These are phyloP conservation scores for Conticribra guillardii DNA, from an alignment of 108 stramenopile species.

Conservation along the genomic window DNA sequence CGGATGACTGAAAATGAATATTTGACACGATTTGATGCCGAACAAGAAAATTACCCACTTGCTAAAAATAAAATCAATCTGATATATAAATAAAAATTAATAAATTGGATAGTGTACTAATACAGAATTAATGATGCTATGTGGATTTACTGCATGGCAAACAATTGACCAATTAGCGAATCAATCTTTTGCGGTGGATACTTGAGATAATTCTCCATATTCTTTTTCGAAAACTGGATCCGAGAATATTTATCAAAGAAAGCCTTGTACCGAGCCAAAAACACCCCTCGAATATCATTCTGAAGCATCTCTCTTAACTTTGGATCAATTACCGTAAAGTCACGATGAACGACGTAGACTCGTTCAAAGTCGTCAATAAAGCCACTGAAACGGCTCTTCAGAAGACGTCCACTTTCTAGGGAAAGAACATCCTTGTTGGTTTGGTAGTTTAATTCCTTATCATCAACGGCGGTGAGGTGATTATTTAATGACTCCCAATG, in stretches of 20 bases:
- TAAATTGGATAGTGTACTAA: no score
- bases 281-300: slow-evolving; percentile 63
- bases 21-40: no score
- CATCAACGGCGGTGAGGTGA: slow-evolving; percentile 74
- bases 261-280: slow-evolving; percentile 69
- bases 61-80: no score
- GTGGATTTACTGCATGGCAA: slow-evolving; percentile 31
- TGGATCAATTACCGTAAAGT: slow-evolving; percentile 72
- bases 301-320: slow-evolving; percentile 68
- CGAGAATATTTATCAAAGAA: slow-evolving; percentile 82
- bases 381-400: slow-evolving; percentile 84
- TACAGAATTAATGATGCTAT: no score
- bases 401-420: slow-evolving; percentile 77
- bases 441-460: slow-evolving; percentile 71
- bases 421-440: slow-evolving; percentile 69
- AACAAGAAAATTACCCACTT: no score
- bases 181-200: slow-evolving; percentile 75
- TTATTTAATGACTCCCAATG: slow-evolving; percentile 78
- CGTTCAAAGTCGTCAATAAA: slow-evolving; percentile 86
- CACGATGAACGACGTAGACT: slow-evolving; percentile 68
- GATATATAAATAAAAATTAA: no score
- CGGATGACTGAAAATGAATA: no score
- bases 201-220: slow-evolving; percentile 84
- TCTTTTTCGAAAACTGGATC: slow-evolving; percentile 87
- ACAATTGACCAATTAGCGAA: slow-evolving; percentile 39